Evolutionary conservation across 208 protist species (phyloP), one percentile per base, ranked within the genome.

Genomic region (Lotmaria passim): DNA sequence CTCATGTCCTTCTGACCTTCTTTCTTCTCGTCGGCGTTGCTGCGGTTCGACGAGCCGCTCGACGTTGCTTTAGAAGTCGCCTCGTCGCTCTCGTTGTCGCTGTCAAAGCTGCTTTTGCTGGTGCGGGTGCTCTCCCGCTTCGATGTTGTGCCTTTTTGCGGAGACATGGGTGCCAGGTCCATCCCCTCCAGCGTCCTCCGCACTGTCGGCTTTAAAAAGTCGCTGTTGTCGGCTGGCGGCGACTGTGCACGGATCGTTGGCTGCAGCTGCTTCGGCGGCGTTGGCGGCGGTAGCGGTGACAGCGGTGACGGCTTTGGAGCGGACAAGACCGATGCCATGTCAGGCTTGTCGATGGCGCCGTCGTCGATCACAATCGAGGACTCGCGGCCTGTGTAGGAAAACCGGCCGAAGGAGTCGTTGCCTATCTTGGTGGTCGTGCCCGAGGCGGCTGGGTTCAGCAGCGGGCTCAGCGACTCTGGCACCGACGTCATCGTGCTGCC

Each of bases 301-400:
- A n/a, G 12, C 3, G 14, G 26, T 36, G 36, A 39, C 5, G 33
- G 26, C n/a, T 24, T 26, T 7, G 50, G 3, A 2, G 10, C 10
- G 3, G 51, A n/a, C 7, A 31, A 7, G 23, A 53, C 31, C 21
- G 63, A 51, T 15, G 50, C 23, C 17, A 36, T 19, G n/a, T 44
- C 36, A 34, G 39, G 8, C 34, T 30, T 52, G 34, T 15, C 51
- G 14, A 55, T 2, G 2, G 19, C 23, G 21, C 7, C 12, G 17
- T 62, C 65, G 19, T 47, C 48, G 28, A 63, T 34, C 38, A 62
- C 41, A 0, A 56, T 21, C 48, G 65, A 69, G 14, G 39, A 28
- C 15, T 69, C 63, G 28, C 38, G 21, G 23, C 0, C 26, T 12
- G 14, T 24, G 51, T 30, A 15, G 14, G 36, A 34, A 10, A 39